A percentile compares a stretch with the other conserved stretches of the same genome.
phyloP scores from a whole-genome alignment of 345 rosid species.

The Salix koriyanagi region DNA sequence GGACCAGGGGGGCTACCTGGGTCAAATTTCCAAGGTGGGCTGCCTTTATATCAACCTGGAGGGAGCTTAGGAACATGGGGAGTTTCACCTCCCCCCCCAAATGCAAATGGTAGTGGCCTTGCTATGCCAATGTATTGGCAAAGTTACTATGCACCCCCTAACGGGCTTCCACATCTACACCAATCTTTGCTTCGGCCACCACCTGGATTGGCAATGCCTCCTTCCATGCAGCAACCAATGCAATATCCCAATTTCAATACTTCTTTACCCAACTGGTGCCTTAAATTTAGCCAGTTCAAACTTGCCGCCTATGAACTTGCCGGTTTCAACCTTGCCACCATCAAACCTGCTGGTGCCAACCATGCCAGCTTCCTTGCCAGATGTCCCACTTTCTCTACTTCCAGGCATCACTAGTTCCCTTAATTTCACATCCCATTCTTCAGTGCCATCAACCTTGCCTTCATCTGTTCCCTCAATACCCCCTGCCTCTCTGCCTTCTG shows the following conservation, averaged over 20 bases:
- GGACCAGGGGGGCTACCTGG: slow-evolving; percentile 60
- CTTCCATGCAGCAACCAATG: slow-evolving; percentile 64
- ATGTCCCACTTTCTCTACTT: slow-evolving; percentile 20
- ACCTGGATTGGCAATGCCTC: slow-evolving; percentile 64
- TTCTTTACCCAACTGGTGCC: slow-evolving; percentile 43
- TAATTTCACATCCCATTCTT: slow-evolving; percentile 34
- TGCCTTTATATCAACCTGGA: slow-evolving; percentile 87
- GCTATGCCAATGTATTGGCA: slow-evolving; percentile 90
- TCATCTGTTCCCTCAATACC: slow-evolving; percentile 40
- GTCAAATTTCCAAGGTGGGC: slow-evolving; percentile 58
- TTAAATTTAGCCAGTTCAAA: slow-evolving; percentile 41
- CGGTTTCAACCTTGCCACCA: slow-evolving; percentile 29
- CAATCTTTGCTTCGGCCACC: slow-evolving; percentile 78
- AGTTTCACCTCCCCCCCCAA: slow-evolving; percentile 57
- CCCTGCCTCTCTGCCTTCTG: slow-evolving; percentile 54
- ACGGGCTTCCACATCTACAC: slow-evolving; percentile 74
- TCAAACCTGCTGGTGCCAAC: slow-evolving; percentile 15
- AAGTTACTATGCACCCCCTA: slow-evolving; percentile 76
- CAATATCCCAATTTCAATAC: slow-evolving; percentile 70
- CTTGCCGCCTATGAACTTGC: slow-evolving; percentile 47
- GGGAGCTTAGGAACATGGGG: slow-evolving; percentile 81
- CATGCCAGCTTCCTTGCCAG: slow-evolving; percentile 21
- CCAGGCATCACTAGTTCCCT: slow-evolving; percentile 36
- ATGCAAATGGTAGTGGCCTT: slow-evolving; percentile 55
- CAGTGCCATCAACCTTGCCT: slow-evolving; percentile 38